These are phyloP conservation scores for Trametes cinnabarina DNA, from an alignment of 768 basidiomycete species.

Conservation along the genomic window DNA sequence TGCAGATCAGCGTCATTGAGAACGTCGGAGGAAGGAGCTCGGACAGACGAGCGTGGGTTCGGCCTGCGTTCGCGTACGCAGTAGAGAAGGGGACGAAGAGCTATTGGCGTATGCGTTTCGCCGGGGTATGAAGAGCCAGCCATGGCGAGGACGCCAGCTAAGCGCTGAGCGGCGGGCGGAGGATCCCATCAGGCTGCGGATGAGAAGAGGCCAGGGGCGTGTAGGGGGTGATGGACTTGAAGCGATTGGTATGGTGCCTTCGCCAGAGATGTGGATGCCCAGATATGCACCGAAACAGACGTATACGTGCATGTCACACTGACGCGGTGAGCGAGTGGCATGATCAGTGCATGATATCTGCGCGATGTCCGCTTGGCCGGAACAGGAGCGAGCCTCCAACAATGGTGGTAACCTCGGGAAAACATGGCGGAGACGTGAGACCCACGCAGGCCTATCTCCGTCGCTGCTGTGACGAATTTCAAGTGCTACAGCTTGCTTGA, in stretches of 20 bases:
- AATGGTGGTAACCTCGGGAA: constrained; percentile 2
- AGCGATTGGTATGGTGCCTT: background rate
- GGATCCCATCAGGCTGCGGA: constrained; percentile 6
- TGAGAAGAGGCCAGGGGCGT: background rate
- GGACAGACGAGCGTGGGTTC: background rate
- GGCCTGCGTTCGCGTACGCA: background rate
- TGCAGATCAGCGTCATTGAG: constrained; percentile 17
- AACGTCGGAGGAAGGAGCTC: background rate
- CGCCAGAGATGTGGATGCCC: constrained; percentile 4
- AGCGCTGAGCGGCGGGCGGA: background rate
- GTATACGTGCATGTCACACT: constrained; percentile 3
- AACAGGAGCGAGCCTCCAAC: background rate
- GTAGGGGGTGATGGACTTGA: background rate
- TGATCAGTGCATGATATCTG: background rate
- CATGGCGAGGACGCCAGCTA: constrained; percentile 1
- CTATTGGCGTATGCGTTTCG: background rate
- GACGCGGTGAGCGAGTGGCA: background rate
- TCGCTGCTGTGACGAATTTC: no score
- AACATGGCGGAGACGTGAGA: constrained; percentile 12
- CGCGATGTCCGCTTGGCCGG: constrained; percentile 8
- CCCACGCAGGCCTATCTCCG: background rate
- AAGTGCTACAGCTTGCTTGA: background rate
- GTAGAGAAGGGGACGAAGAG: background rate
- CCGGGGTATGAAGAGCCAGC: background rate
- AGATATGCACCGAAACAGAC: no score